Evolutionary conservation across 352 stramenopile species (phyloP), one percentile per base, ranked within the genome.

Genomic region (Pythium coloratum): DNA sequence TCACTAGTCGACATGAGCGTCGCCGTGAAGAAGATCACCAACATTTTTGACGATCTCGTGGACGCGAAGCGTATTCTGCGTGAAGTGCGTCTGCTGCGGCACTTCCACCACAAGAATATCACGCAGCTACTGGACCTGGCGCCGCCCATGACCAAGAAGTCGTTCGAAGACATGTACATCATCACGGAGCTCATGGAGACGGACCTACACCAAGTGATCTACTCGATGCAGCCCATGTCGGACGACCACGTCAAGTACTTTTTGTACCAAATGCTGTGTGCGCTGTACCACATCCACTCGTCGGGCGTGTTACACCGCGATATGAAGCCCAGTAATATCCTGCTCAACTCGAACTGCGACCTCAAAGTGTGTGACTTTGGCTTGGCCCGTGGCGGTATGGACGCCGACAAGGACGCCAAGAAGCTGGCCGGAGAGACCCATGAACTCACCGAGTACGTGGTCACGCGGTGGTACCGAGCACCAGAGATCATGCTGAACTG

Each of bases 51-150:
- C 59, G 97, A 99, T 75, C 86, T 99, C 33, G 98, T 98, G 24
- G 98, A 99, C 75, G 97, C 97, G n/a, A 99, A 99, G 73, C 91
- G 98, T 49, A 99, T 99, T 65, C 82, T 99, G 16, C 81, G 97
- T 1, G 97, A 99, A 81, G 98, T 99, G 64, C 91, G 94, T 57
- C 73, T 98, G 30, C 89, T 98, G 78, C 76, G 91, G 2, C 88
- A 96, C 55, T 70, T 99, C 86, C 69, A 89, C 38, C 91, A 96
- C 76, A 94, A 98, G 76, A 97, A 94, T 62, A 79, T 96, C 20
- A 73, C 94, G 0, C 78, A 82, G 12, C 74, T 95, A 20, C 75
- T 88, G 44, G 85, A 94, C 49, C 87, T 94, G 32, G 71, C 91
- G 7, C 76, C 86, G 49, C 87, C 87, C 0, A 66, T 86, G 51